phyloP scores from a whole-genome alignment of 2,329 filamentous ascomycete species.

The Endoconidiophora polonica region DNA sequence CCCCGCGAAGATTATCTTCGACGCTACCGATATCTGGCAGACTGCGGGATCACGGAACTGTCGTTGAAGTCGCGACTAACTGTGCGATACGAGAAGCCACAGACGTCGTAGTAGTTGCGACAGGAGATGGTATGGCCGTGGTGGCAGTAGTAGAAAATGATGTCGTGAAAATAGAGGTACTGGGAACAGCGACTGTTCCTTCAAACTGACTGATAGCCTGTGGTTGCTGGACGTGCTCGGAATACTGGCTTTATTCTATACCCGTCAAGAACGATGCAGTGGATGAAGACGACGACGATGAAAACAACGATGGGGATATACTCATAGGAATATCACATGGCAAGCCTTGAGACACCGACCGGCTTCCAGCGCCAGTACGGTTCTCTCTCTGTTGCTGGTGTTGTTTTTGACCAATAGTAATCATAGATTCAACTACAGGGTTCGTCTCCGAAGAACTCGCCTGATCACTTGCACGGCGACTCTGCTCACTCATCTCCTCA shows the following conservation, averaged over 20 bases:
- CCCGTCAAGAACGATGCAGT: background rate
- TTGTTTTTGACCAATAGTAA: no score
- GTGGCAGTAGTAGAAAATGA: background rate
- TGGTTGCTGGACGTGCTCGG: no score
- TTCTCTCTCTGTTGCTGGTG: no score
- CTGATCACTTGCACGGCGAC: background rate
- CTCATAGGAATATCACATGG: constrained; percentile 7
- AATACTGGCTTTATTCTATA: background rate
- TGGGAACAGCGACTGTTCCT: background rate
- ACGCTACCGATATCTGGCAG: constrained; percentile 3
- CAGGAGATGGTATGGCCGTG: background rate
- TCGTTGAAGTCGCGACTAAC: no score
- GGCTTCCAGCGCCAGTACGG: background rate
- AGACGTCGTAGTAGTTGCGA: no score
- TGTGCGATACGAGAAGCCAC: no score
- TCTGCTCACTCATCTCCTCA: constrained; percentile 3
- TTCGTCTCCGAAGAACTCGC: background rate
- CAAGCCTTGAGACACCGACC: background rate
- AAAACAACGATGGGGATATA: no score
- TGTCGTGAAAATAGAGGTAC: background rate
- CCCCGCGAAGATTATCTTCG: background rate
- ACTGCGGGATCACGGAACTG: background rate
- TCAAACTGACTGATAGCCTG: no score
- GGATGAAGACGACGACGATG: background rate
- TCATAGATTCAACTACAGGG: no score